Evolutionary conservation across 257 asterid species (phyloP), one percentile per base, ranked within the genome.

Genomic region (Rubia yunnanensis): DNA sequence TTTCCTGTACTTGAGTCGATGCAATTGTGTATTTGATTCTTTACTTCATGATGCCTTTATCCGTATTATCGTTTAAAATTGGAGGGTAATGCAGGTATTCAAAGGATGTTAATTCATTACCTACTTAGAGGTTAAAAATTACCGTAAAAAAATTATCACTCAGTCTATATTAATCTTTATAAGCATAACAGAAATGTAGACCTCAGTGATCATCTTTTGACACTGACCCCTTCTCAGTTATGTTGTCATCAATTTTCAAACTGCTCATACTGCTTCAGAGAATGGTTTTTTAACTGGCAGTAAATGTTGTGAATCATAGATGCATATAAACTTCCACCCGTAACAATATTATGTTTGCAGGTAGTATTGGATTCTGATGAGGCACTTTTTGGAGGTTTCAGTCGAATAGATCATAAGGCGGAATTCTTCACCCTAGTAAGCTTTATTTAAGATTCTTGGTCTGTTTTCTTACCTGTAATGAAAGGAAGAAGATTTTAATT

Each of bases 381-480:
- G 60, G 60, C 77, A 49, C 62, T 56, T 23, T 94, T 88, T 75
- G 99, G 96, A 69, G 97, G 99, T 73, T 90, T 80, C 71, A 60
- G 85, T 57, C 82, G 99, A 83, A 82, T 90, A n/a, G 79, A 69
- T 71, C 88, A 77, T 28, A 74, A 65, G 2, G 88, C 92, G 5
- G 95, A 90, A 76, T 90, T 78, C 80, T 94, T 94, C 78, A 82
- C 96, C 70, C 68, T 69, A 49, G 97, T 94, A 85, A 88, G 96
- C 18, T 64, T 15, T 59, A 39, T 38, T 23, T 31, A 7, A 5
- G 36, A 56, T 26, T 24, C 32, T 64, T 39, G 13, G 10, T 28
- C 48, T 26, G 5, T 56, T 44, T 38, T 7, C 36, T 10, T 17
- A 23, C 22, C 14, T 70, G 23, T 22, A 4, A 49, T 1, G 44